Conservation (phyloP, 139 green algal species). For the Deuterostichococcus epilithicus region DNA sequence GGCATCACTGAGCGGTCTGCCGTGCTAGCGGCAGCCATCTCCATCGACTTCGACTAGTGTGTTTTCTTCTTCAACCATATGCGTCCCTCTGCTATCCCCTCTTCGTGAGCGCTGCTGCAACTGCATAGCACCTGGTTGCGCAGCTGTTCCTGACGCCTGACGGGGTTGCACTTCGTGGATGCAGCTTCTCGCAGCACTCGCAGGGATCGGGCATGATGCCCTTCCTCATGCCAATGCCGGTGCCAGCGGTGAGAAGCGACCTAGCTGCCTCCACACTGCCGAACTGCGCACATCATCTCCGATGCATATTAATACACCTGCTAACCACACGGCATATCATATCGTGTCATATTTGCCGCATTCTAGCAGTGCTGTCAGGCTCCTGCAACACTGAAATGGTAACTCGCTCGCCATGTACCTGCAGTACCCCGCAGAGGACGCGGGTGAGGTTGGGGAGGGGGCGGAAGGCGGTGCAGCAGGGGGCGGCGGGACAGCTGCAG, state of each 20-base stretch:
- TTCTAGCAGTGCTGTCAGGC: no score
- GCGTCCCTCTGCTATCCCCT: no score
- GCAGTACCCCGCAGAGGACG: constrained; percentile 14
- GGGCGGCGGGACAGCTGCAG: constrained; percentile 1
- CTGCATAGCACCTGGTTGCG: no score
- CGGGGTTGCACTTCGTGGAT: background rate
- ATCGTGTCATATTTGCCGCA: no score
- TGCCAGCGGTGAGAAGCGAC: constrained; percentile 11
- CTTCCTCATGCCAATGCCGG: constrained; percentile 33
- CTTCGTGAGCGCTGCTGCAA: no score
- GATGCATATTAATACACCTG: no score
- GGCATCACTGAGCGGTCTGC: constrained; percentile 68
- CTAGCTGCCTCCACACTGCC: no score
- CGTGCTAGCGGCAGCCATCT: constrained; percentile 71
- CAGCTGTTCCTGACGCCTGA: no score
- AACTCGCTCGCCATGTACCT: constrained; percentile 25
- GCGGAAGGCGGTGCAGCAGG: background rate
- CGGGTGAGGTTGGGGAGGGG: no score
- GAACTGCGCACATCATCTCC: no score
- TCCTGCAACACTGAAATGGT: no score
- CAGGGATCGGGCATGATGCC: constrained; percentile 37
- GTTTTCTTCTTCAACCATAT: background rate
- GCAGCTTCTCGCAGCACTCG: constrained; percentile 61
- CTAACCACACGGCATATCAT: no score
- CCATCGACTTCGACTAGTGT: constrained; percentile 50